Percentiles rank a stretch among this genome's conserved stretches.
phyloP scores from a whole-genome alignment of 1,139 yeast species.

The Diutina catenulata region DNA sequence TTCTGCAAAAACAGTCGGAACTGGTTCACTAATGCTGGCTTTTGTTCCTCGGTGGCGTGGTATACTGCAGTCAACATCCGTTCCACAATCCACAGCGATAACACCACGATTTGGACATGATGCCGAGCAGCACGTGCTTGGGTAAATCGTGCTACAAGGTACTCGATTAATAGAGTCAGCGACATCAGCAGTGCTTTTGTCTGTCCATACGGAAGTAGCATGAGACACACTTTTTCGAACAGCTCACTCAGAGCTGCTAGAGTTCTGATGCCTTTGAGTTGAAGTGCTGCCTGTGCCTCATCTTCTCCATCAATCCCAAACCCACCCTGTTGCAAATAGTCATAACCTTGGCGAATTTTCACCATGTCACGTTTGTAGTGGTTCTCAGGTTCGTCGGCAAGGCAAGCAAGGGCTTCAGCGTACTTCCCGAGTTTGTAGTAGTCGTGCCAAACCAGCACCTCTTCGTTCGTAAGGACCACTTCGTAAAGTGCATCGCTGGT shows the following conservation, averaged over 20 bases:
- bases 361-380: conserved; percentile 37
- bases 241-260: conserved; percentile 58
- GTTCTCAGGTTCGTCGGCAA: conserved; percentile 19
- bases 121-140: conserved; percentile 22
- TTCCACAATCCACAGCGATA: conserved; percentile 83
- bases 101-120: conserved; percentile 43
- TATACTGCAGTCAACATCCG: conserved; percentile 23
- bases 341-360: conserved; percentile 52
- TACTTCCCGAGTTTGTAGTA: conserved; percentile 50
- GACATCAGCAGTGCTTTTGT: background rate
- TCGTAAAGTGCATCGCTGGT: conserved; percentile 38
- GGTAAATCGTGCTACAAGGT: conserved; percentile 42
- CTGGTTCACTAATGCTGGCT: too few relatives aligned
- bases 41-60: conserved; percentile 6
- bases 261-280: conserved; percentile 45
- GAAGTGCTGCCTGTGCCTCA: conserved; percentile 14
- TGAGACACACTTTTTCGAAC: conserved; percentile 59
- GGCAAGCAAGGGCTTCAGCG: conserved; percentile 52
- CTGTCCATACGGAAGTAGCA: conserved; percentile 26
- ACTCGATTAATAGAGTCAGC: conserved; percentile 31
- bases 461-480: conserved; percentile 57
- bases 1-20: conserved; percentile 30
- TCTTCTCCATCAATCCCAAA: conserved; percentile 21
- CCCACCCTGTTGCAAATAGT: conserved; percentile 32
- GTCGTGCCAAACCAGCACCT: conserved; percentile 65